A percentile compares a stretch with the other conserved stretches of the same genome.
Conservation (phyloP, 2,329 filamentous ascomycete species). For the Aspergillus felis region DNA sequence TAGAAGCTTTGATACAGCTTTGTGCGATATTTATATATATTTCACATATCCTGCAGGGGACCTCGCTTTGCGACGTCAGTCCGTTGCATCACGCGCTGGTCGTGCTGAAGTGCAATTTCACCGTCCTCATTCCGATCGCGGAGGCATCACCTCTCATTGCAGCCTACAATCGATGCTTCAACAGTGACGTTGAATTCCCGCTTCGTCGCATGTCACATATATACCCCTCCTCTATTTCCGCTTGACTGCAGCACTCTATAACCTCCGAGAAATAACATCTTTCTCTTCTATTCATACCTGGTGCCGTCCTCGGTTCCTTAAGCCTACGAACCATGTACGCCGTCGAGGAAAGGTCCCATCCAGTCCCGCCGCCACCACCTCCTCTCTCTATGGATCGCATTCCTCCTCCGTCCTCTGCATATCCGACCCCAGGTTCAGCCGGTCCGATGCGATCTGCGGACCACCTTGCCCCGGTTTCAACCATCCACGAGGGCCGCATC, state of each 20-base stretch:
- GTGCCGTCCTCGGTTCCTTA: conserved; percentile 21
- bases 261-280: not conserved
- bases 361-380: conserved; percentile 31
- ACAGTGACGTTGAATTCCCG: conserved; percentile 4
- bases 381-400: conserved; percentile 41
- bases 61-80: not conserved
- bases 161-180: conserved; percentile 25
- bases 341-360: conserved; percentile 35
- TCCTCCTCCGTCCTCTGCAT: conserved; percentile 30
- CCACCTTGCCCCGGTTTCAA: conserved; percentile 38
- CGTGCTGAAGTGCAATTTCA: conserved; percentile 2
- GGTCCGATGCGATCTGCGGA: conserved; percentile 29
- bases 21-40: not conserved
- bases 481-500: conserved; percentile 41
- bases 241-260: conserved; percentile 1
- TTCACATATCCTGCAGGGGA: not conserved
- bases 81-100: not conserved
- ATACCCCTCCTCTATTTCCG: conserved; percentile 5
- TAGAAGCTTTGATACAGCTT: not conserved
- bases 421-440: conserved; percentile 33
- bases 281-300: conserved; percentile 7
- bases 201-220: conserved; percentile 22
- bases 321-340: conserved; percentile 35
- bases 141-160: conserved; percentile 7
- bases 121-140: conserved; percentile 9